Percentiles rank a stretch among this genome's conserved stretches.
Evolutionary conservation across 2,329 filamentous ascomycete species (phyloP).

Genomic region (Ceratocystis eucalypticola): DNA sequence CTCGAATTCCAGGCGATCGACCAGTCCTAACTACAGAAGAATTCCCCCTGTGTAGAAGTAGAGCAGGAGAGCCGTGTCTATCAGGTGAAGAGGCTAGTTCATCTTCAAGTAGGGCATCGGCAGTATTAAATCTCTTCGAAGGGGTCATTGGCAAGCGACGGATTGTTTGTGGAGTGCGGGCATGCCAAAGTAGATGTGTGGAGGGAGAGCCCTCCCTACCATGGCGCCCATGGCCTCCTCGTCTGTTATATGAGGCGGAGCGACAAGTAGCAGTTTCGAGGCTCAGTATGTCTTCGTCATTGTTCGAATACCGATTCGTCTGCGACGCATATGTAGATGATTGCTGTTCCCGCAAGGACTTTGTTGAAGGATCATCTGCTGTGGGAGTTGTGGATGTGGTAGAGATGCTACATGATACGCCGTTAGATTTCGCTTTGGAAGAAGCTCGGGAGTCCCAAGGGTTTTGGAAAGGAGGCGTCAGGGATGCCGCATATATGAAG

Average conservation of each 20-base stretch:
- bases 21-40: constrained; percentile 2
- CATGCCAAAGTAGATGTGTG: not conserved
- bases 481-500: constrained; percentile 12
- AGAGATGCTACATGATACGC: not conserved
- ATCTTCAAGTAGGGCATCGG: constrained; percentile 13
- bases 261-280: not conserved
- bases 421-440: not conserved
- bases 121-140: constrained; percentile 9
- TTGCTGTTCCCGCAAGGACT: not conserved
- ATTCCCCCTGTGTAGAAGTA: not conserved
- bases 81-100: constrained; percentile 16
- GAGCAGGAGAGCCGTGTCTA: not conserved
- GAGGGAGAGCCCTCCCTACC: not conserved
- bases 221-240: not conserved
- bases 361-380: not conserved
- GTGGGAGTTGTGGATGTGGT: not conserved
- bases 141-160: constrained; percentile 9
- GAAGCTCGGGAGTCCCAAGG: constrained; percentile 1
- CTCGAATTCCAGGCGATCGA: not conserved
- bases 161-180: constrained; percentile 8
- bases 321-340: not conserved
- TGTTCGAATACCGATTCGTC: not conserved
- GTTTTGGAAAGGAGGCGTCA: constrained; percentile 12
- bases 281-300: not conserved
- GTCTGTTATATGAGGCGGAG: not conserved